Conservation (phyloP, 257 asterid genomes). For the Prunella vulgaris region DNA sequence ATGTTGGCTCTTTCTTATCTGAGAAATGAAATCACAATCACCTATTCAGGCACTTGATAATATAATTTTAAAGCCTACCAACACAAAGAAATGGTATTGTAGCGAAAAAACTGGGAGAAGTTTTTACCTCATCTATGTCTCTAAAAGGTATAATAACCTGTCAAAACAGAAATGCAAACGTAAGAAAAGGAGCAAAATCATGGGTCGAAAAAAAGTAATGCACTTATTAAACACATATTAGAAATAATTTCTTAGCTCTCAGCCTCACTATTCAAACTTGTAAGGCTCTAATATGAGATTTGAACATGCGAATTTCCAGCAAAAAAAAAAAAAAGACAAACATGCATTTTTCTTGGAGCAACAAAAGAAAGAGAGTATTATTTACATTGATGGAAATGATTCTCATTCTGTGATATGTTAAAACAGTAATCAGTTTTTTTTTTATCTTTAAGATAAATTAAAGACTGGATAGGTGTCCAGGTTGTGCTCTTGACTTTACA, state of each 20-base stretch:
- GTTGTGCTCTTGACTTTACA: not conserved
- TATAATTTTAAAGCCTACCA: slow-evolving; percentile 16
- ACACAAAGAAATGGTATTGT: slow-evolving; percentile 13
- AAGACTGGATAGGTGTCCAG: not conserved
- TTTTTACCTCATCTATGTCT: slow-evolving; percentile 84
- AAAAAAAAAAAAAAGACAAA: not conserved
- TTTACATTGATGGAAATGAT: not conserved
- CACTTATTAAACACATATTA: not conserved
- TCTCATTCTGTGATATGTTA: not conserved
- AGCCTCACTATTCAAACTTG: not conserved
- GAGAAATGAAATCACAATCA: slow-evolving; percentile 23
- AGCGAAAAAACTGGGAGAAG: slow-evolving; percentile 22
- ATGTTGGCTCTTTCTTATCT: slow-evolving; percentile 91
- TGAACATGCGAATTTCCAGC: not conserved
- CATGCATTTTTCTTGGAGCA: slow-evolving; percentile 9
- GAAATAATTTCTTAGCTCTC: not conserved
- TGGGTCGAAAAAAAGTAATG: not conserved
- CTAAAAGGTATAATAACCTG: slow-evolving; percentile 88
- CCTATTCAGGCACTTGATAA: slow-evolving; percentile 16
- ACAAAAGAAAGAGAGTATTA: not conserved
- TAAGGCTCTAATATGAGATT: not conserved
- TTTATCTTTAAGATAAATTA: not conserved
- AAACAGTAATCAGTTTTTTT: not conserved
- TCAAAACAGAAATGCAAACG: slow-evolving; percentile 23
- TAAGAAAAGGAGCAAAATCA: slow-evolving; percentile 18